Percentiles rank a stretch among this genome's conserved stretches.
phyloP scores from a whole-genome alignment of 1,284 basidiomycete species.

The Cryptococcus sp. region DNA sequence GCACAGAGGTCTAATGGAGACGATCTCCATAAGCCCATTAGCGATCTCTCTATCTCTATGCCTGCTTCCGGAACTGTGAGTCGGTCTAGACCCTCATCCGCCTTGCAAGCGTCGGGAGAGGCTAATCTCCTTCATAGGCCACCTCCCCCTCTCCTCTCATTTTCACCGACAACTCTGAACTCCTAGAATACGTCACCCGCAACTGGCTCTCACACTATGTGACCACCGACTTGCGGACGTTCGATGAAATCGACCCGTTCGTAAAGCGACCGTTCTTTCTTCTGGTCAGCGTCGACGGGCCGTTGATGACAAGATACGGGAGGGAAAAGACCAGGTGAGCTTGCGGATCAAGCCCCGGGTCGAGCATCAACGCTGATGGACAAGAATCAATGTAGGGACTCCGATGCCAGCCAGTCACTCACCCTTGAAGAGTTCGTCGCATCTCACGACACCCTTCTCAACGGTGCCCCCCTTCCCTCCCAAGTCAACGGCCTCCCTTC shows the following conservation, averaged over 20 bases:
- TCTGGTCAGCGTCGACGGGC: slow-evolving; percentile 81
- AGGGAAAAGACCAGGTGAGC: slow-evolving; percentile 56
- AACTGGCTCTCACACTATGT: slow-evolving; percentile 81
- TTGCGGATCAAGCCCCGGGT: background rate
- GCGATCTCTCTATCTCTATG: background rate
- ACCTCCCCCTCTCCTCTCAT: background rate
- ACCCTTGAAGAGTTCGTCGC: slow-evolving; percentile 66
- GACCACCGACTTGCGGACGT: slow-evolving; percentile 66
- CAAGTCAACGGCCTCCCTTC: slow-evolving; percentile 18
- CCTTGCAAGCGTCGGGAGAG: no score
- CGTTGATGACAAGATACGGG: slow-evolving; percentile 56
- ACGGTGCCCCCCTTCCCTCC: slow-evolving; percentile 21
- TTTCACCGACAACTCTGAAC: slow-evolving; percentile 58
- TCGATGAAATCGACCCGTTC: slow-evolving; percentile 63
- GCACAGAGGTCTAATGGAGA: no score
- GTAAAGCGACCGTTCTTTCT: slow-evolving; percentile 87
- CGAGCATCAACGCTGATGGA: background rate
- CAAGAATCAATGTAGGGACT: background rate
- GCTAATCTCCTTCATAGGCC: no score
- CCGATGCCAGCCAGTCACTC: slow-evolving; percentile 17
- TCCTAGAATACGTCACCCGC: slow-evolving; percentile 75
- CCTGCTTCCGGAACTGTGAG: no score
- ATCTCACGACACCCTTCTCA: slow-evolving; percentile 60
- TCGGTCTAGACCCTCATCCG: no score
- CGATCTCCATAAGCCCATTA: background rate